A percentile compares a stretch with the other conserved stretches of the same genome.
These are phyloP conservation scores for Spinacia oleracea DNA, from an alignment of 179 eudicot species.

Conservation along the genomic window DNA sequence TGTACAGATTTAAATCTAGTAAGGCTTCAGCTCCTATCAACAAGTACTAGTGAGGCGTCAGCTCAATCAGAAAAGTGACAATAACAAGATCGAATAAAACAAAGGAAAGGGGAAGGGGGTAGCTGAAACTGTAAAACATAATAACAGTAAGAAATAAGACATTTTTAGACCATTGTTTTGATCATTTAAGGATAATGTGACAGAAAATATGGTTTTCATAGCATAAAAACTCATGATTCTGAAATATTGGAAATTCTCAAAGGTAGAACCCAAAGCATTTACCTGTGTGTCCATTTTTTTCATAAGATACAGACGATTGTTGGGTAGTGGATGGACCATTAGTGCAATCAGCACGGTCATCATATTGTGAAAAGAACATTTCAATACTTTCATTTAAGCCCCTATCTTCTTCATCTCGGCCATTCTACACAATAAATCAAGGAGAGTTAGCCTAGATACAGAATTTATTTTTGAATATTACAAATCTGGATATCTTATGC, in stretches of 20 bases:
- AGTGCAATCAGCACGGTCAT: slow-evolving; percentile 12
- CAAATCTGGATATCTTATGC: not conserved
- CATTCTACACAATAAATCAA: slow-evolving; percentile 5
- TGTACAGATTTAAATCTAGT: not conserved
- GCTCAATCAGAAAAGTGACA: not conserved
- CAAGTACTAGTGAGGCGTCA: not conserved
- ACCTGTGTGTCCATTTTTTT: slow-evolving; percentile 20
- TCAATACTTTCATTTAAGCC: slow-evolving; percentile 23
- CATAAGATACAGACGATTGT: slow-evolving; percentile 3
- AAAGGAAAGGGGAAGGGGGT: not conserved
- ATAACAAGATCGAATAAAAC: not conserved
- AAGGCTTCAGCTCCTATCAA: not conserved
- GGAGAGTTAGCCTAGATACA: not conserved
- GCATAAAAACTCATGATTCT: not conserved
- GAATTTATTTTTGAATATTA: not conserved
- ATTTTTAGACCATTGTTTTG: not conserved
- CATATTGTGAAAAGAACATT: slow-evolving; percentile 20
- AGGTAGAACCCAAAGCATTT: not conserved
- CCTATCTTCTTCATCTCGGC: slow-evolving; percentile 8
- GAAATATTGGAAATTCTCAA: not conserved
- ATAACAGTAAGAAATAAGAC: not conserved
- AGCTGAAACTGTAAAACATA: not conserved
- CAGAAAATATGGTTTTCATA: not conserved
- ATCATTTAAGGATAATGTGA: not conserved
- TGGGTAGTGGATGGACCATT: slow-evolving; percentile 5